These are phyloP conservation scores for Trichoderma pleuroti DNA, from an alignment of 2,329 filamentous ascomycete species.

Conservation along the genomic window DNA sequence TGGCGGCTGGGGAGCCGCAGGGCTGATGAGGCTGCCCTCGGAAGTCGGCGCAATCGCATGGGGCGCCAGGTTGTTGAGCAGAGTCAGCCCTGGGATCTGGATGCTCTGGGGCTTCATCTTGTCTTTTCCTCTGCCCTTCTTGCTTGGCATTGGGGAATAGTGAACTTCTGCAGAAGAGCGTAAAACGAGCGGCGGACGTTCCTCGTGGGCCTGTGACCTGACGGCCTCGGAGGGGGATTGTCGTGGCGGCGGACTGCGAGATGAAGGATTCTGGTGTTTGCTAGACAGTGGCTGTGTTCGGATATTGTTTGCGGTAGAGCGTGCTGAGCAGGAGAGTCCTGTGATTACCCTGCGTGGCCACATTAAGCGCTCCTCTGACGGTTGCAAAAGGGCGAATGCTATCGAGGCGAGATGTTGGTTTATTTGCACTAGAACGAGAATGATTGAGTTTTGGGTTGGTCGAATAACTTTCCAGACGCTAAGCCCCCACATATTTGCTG, in stretches of 20 bases:
- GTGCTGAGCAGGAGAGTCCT: not conserved
- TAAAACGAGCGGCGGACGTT: not conserved
- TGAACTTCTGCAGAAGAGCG: slow-evolving; percentile 3
- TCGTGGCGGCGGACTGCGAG: not conserved
- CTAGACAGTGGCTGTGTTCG: not conserved
- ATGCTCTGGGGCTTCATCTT: slow-evolving; percentile 8
- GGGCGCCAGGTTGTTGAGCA: slow-evolving; percentile 11
- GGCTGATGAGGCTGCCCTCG: slow-evolving; percentile 1
- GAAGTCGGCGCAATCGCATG: slow-evolving; percentile 12
- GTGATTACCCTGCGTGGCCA: not conserved
- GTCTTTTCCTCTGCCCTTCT: not conserved
- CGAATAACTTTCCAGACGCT: not conserved
- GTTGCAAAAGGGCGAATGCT: not conserved
- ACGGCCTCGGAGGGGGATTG: not conserved
- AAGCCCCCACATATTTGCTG: not conserved
- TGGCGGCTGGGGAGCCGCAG: slow-evolving; percentile 38
- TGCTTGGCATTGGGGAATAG: not conserved
- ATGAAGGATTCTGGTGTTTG: not conserved
- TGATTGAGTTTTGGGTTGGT: not conserved
- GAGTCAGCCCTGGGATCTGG: slow-evolving; percentile 15
- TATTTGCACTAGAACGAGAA: not conserved
- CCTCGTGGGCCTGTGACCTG: not conserved
- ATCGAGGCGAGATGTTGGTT: not conserved
- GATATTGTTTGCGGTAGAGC: no score
- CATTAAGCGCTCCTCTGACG: not conserved